These are phyloP conservation scores for Lasiosphaeris hirsuta DNA, from an alignment of 495 filamentous ascomycete genomes.

Conservation along the genomic window DNA sequence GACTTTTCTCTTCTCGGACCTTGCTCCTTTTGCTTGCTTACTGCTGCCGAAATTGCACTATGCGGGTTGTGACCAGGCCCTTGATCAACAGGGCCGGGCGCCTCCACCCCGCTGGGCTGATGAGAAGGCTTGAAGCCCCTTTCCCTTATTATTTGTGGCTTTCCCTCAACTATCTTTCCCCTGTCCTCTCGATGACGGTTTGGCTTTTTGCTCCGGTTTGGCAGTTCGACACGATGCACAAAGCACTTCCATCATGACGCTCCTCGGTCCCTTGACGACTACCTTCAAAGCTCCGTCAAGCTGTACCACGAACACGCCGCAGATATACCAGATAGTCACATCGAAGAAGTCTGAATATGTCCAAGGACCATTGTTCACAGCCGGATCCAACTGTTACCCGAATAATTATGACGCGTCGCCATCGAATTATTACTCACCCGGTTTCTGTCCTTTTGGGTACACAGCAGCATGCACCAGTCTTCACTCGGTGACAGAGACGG, in stretches of 20 bases:
- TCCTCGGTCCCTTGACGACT: slow-evolving; percentile 32
- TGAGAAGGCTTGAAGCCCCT: slow-evolving; percentile 9
- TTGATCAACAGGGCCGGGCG: too few species aligned
- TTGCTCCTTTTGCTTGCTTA: too few species aligned
- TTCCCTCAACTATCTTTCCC: neutral
- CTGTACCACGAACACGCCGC: slow-evolving; percentile 22
- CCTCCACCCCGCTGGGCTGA: neutral
- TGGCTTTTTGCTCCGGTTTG: slow-evolving; percentile 17
- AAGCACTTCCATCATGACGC: slow-evolving; percentile 27
- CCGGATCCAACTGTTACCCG: slow-evolving; percentile 26
- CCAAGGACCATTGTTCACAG: slow-evolving; percentile 28
- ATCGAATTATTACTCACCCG: slow-evolving; percentile 33
- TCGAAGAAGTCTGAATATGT: slow-evolving; percentile 17
- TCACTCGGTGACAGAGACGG: slow-evolving; percentile 20
- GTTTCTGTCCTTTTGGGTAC: slow-evolving; percentile 30
- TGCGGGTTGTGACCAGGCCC: too few species aligned
- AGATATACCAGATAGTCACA: slow-evolving; percentile 26
- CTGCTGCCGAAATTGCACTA: too few species aligned
- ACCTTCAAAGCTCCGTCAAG: slow-evolving; percentile 27
- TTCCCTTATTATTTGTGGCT: slow-evolving; percentile 3
- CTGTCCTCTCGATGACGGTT: neutral
- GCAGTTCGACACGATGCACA: slow-evolving; percentile 16
- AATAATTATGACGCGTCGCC: slow-evolving; percentile 26
- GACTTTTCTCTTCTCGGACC: too few species aligned
- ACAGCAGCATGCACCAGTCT: slow-evolving; percentile 29